Evolutionary conservation across 345 rosid genomes (phyloP).

Genomic region (Carallia pectinifolia): DNA sequence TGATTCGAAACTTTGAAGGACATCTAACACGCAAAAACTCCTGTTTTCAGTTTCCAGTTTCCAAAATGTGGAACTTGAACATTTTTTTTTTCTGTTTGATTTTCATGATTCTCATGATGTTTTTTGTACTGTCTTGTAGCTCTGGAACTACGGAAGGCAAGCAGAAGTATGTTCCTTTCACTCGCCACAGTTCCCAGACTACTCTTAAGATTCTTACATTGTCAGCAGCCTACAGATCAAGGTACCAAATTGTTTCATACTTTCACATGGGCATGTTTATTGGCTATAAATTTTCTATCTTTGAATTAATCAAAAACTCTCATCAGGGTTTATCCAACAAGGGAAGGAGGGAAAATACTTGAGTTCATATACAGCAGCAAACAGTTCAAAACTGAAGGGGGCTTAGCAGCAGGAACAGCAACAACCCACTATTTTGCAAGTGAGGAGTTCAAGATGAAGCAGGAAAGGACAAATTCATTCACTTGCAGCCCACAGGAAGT

Average conservation of each 20-base stretch:
- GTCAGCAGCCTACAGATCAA: slow-evolving; percentile 91
- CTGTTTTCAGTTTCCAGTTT: not conserved
- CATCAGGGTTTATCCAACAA: slow-evolving; percentile 61
- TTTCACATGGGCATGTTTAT: not conserved
- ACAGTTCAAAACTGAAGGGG: slow-evolving; percentile 70
- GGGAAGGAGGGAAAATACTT: slow-evolving; percentile 81
- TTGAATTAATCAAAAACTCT: not conserved
- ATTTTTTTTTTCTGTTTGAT: slow-evolving; percentile 3
- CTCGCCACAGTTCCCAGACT: slow-evolving; percentile 65
- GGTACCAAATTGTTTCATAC: slow-evolving; percentile 30
- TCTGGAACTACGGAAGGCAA: slow-evolving; percentile 96
- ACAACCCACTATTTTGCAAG: slow-evolving; percentile 87
- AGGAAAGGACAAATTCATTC: slow-evolving; percentile 63
- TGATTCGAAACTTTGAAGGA: too few species aligned
- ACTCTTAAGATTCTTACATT: slow-evolving; percentile 75
- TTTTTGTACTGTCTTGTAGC: slow-evolving; percentile 31
- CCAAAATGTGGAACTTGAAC: not conserved
- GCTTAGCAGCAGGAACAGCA: slow-evolving; percentile 75
- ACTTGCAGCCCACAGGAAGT: slow-evolving; percentile 87
- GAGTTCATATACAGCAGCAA: slow-evolving; percentile 89
- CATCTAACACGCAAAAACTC: too few species aligned
- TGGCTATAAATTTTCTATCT: not conserved
- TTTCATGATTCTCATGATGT: not conserved
- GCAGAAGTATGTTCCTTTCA: slow-evolving; percentile 82
- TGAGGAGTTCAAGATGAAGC: slow-evolving; percentile 82